Conservation (phyloP, 495 filamentous ascomycete species). For the Tuber microsphaerosporum region DNA sequence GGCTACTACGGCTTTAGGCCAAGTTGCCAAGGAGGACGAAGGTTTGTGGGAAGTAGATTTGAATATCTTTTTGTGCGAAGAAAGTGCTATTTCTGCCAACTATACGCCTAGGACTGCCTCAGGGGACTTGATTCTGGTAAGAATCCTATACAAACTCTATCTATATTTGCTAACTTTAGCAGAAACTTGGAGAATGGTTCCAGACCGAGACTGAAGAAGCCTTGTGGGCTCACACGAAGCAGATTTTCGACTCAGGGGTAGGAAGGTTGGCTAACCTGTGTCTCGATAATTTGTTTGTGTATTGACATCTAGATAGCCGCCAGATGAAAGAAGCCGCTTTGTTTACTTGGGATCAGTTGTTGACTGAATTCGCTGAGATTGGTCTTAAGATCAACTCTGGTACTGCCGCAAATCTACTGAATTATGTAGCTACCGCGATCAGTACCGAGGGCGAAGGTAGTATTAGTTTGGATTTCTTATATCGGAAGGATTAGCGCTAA, state of each 20-base stretch:
- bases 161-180: constrained; percentile 13
- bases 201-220: constrained; percentile 44
- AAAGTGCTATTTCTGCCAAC: constrained; percentile 90
- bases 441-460: constrained; percentile 50
- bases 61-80: constrained; percentile 89
- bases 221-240: constrained; percentile 35
- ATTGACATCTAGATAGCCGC: constrained; percentile 14
- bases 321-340: constrained; percentile 65
- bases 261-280: constrained; percentile 13
- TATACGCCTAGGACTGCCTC: constrained; percentile 89
- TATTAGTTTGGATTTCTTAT: constrained; percentile 21
- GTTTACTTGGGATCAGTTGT: constrained; percentile 70
- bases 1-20: constrained; percentile 61
- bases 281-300: not conserved
- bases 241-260: constrained; percentile 32
- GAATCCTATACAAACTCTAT: constrained; percentile 3
- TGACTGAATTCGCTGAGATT: constrained; percentile 73
- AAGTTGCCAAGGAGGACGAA: constrained; percentile 87
- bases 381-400: constrained; percentile 58
- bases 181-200: constrained; percentile 86
- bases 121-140: constrained; percentile 68
- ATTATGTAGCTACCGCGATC: constrained; percentile 71
- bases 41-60: constrained; percentile 93
- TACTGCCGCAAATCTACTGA: constrained; percentile 62
- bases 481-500: constrained; percentile 1